phyloP scores from a whole-genome alignment of 176 grass and related monocot genomes.

The Pontederia crassipes region DNA sequence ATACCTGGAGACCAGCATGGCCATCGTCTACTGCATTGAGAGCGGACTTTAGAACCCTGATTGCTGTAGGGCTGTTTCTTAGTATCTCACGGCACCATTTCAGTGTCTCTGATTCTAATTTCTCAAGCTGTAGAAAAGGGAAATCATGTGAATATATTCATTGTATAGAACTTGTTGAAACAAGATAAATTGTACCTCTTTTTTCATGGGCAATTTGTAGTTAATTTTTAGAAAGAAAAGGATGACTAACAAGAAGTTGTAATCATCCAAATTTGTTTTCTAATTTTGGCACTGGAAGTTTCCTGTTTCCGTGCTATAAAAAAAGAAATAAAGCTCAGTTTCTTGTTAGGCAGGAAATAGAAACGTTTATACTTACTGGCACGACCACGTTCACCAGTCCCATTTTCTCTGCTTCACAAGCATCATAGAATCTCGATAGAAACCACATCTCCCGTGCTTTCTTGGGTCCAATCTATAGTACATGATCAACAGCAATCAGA shows the following conservation, averaged over 20 bases:
- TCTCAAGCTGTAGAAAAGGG: slow-evolving; percentile 43
- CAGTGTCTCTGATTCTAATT: slow-evolving; percentile 65
- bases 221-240: too few species aligned
- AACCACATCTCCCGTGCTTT: slow-evolving; percentile 92
- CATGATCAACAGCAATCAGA: not conserved
- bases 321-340: not conserved
- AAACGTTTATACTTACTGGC: slow-evolving; percentile 40
- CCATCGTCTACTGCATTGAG: slow-evolving; percentile 87
- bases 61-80: slow-evolving; percentile 72
- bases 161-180: not conserved
- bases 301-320: not conserved
- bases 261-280: not conserved
- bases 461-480: slow-evolving; percentile 64
- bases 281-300: not conserved
- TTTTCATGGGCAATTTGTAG: too few species aligned
- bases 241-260: too few species aligned
- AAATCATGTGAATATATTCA: not conserved
- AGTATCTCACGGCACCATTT: slow-evolving; percentile 84
- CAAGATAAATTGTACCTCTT: too few species aligned
- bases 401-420: slow-evolving; percentile 81
- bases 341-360: not conserved
- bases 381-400: slow-evolving; percentile 83
- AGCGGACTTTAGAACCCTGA: slow-evolving; percentile 72
- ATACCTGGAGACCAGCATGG: slow-evolving; percentile 83
- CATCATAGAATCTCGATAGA: slow-evolving; percentile 67